Percentiles rank a stretch among this genome's conserved stretches.
phyloP scores from a whole-genome alignment of 1,284 basidiomycete species.

The Irpex sp. region DNA sequence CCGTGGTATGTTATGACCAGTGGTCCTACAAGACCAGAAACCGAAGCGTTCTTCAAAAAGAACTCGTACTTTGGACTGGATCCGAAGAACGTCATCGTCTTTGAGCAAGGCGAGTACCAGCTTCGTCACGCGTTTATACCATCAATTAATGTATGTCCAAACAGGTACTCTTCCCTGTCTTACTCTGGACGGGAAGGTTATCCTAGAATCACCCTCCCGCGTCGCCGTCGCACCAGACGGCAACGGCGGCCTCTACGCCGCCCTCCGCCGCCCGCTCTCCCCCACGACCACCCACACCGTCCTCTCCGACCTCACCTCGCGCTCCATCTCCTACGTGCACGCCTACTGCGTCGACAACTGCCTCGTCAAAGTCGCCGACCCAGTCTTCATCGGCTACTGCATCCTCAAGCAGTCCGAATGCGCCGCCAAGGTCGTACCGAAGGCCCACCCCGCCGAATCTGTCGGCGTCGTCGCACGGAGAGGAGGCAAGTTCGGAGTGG shows the following conservation, averaged over 20 bases:
- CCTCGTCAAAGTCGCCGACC: constrained; percentile 95
- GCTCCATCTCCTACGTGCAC: constrained; percentile 88
- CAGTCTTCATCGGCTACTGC: constrained; percentile 93
- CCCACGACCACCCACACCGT: constrained; percentile 68
- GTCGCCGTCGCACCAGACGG: constrained; percentile 96
- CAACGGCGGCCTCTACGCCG: constrained; percentile 96
- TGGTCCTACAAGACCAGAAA: constrained; percentile 88
- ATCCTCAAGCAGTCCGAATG: constrained; percentile 84
- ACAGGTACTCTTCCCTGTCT: constrained; percentile 94
- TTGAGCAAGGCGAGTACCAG: constrained; percentile 85
- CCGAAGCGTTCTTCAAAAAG: constrained; percentile 82
- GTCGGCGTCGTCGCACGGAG: constrained; percentile 93
- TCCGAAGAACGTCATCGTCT: constrained; percentile 83
- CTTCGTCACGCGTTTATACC: neutral
- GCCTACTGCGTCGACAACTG: constrained; percentile 99
- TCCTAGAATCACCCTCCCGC: constrained; percentile 76
- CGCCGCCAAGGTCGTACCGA: constrained; percentile 96
- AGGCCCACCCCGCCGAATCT: constrained; percentile 81
- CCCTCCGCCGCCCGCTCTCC: constrained; percentile 77
- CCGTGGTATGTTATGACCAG: constrained; percentile 99
- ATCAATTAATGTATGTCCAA: constrained; percentile 9
- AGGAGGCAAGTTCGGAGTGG: constrained; percentile 83
- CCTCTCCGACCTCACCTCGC: constrained; percentile 76
- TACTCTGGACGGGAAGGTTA: constrained; percentile 90
- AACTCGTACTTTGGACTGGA: constrained; percentile 85